Percentiles rank a stretch among this genome's conserved stretches.
Evolutionary conservation across 495 filamentous ascomycete species (phyloP).

Genomic region (Friedmanniomyces simplex): DNA sequence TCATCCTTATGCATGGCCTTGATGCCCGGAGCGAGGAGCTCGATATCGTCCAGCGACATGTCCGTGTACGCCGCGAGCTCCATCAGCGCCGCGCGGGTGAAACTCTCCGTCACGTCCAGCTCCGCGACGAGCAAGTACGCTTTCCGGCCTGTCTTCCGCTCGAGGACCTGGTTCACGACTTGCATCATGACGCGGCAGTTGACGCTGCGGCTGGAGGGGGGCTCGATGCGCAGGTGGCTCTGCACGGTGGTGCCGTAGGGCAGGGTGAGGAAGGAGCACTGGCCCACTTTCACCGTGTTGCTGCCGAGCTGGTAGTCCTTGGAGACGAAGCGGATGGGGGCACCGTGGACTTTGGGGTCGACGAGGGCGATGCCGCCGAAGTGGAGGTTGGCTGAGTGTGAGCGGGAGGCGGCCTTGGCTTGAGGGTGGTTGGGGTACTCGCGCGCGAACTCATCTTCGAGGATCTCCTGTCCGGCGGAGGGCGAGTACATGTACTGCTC

Average conservation of each 20-base stretch:
- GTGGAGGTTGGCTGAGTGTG: neutral
- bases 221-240: constrained; percentile 10
- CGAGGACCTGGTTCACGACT: constrained; percentile 9
- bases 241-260: constrained; percentile 10
- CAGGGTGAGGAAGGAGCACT: constrained; percentile 8
- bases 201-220: neutral
- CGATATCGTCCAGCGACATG: constrained; percentile 1
- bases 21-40: neutral
- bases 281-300: constrained; percentile 8
- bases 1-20: neutral
- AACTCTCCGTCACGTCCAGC: constrained; percentile 10
- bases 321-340: constrained; percentile 9
- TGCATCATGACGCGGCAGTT: constrained; percentile 9
- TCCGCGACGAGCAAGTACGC: constrained; percentile 12
- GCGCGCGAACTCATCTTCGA: constrained; percentile 2
- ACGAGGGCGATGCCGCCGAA: constrained; percentile 16
- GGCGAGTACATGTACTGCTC: constrained; percentile 2
- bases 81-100: constrained; percentile 6
- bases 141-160: constrained; percentile 5
- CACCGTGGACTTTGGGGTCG: constrained; percentile 12
- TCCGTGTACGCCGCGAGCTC: neutral
- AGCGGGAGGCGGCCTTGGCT: neutral
- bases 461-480: neutral
- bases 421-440: constrained; percentile 1
- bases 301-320: constrained; percentile 4